Evolutionary conservation across 2,329 filamentous ascomycete species (phyloP), one percentile per base, ranked within the genome.

Genomic region (Colletotrichum higginsianum): DNA sequence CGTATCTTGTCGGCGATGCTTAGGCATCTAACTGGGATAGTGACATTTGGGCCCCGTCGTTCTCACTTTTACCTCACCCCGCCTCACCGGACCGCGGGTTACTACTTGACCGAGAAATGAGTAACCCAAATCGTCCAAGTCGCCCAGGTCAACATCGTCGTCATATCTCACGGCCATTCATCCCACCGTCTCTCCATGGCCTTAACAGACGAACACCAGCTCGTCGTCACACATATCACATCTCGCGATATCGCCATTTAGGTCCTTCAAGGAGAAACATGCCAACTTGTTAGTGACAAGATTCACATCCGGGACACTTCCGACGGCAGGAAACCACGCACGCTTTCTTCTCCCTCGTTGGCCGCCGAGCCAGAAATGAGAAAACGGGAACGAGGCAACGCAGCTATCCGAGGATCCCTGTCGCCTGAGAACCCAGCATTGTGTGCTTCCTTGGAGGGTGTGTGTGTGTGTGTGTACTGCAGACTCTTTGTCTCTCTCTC

Each of bases 61-160:
- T n/a, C 46, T 61, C 44, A 60, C n/a, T 9, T 18, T 47, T 38
- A 38, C 35, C 44, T 47, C 44, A 47, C 52, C 38, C 16, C 1
- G 46, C 60, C 61, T 65, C 52, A 53, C 53, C 60, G 11, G 23
- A n/a, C 40, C 35, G 35, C 7, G 42, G 4, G 38, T 26, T 15
- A 9, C 40, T 50, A 9, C 40, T 50, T 38, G n/a, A 40, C 44
- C 16, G 30, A 40, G 18, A 21, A 38, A 30, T 61, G 58, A 50
- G 58, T 9, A 38, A 13, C 46, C n/a, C 15, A n/a, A n/a, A 21
- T 5, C 30, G 30, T 50, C 8, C 9, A 15, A n/a, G 47, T 42
- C 35, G 46, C n/a, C 30, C 44, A 47, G n/a, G 16, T 47, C 44
- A 47, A n/a, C 4, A 11, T n/a, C 8, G 18, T 4, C 18, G 18